phyloP scores from a whole-genome alignment of 495 filamentous ascomycete species.

The Penicillium antarcticum region DNA sequence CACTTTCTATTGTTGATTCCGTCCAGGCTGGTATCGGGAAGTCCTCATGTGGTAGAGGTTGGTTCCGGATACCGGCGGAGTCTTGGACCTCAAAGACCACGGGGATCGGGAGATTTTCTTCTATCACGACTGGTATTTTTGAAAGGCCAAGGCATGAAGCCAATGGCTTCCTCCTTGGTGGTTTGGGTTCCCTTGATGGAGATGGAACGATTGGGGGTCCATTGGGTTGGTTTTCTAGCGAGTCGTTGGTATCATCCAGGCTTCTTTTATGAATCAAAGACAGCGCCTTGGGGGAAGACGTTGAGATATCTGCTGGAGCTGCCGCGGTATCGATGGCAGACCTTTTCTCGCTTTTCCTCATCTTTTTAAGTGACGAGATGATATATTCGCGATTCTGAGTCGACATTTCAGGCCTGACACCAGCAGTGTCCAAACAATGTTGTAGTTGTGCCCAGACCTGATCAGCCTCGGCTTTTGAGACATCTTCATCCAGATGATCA shows the following conservation, averaged over 20 bases:
- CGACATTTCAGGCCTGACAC: conserved; percentile 7
- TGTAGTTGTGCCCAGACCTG: conserved; percentile 14
- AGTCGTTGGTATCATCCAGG: background rate
- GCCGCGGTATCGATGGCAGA: background rate
- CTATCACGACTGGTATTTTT: background rate
- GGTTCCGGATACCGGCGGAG: background rate
- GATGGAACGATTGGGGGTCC: background rate
- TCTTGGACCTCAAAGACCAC: background rate
- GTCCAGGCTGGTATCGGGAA: background rate
- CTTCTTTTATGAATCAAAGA: background rate
- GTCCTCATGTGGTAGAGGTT: background rate
- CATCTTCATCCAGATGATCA: background rate
- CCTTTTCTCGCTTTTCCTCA: conserved; percentile 3
- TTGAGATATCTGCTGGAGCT: background rate
- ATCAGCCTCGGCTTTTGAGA: background rate
- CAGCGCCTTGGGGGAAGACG: background rate
- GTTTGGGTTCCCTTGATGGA: background rate
- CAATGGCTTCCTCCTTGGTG: background rate
- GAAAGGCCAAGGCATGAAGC: background rate
- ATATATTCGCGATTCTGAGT: conserved; percentile 12
- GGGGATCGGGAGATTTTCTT: conserved; percentile 8
- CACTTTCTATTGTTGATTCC: background rate
- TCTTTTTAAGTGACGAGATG: conserved; percentile 6
- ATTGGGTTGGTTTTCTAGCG: background rate
- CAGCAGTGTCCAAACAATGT: conserved; percentile 3